phyloP scores from a whole-genome alignment of 768 basidiomycete genomes.

The Asterophora lycoperdoides region DNA sequence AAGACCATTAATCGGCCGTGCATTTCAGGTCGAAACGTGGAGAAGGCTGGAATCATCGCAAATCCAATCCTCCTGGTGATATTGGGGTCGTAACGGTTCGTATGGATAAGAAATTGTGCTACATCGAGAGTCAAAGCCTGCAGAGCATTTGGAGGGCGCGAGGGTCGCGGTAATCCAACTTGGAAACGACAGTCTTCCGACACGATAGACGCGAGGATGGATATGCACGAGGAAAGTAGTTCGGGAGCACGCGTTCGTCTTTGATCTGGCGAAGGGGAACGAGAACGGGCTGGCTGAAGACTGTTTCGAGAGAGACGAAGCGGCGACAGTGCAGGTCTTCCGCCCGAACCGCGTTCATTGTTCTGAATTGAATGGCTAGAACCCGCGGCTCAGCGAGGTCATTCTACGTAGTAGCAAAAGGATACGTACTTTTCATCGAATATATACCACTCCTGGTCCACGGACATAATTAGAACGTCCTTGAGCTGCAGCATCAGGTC shows the following conservation, averaged over 20 bases:
- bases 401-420: background rate
- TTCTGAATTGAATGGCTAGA: conserved; percentile 11
- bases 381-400: background rate
- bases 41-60: conserved; percentile 71
- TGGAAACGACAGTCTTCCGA: conserved; percentile 70
- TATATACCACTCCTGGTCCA: conserved; percentile 56
- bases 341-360: conserved; percentile 19
- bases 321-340: conserved; percentile 32
- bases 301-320: conserved; percentile 45
- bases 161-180: conserved; percentile 53
- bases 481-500: conserved; percentile 60
- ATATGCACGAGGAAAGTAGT: conserved; percentile 56
- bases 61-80: conserved; percentile 58
- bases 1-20: conserved; percentile 59
- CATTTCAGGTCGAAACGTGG: conserved; percentile 63
- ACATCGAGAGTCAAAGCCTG: conserved; percentile 71
- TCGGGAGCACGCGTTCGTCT: conserved; percentile 39
- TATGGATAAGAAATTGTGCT: conserved; percentile 58
- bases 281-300: conserved; percentile 47
- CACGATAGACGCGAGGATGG: conserved; percentile 58
- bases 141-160: conserved; percentile 70
- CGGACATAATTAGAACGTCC: conserved; percentile 54
- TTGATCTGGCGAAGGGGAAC: conserved; percentile 34
- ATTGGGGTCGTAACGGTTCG: conserved; percentile 46
- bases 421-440: conserved; percentile 48